Evolutionary conservation across 371 early-diverging fungal genomes (phyloP), one percentile per base, ranked within the genome.

Genomic region (Mortierella polycephala): DNA sequence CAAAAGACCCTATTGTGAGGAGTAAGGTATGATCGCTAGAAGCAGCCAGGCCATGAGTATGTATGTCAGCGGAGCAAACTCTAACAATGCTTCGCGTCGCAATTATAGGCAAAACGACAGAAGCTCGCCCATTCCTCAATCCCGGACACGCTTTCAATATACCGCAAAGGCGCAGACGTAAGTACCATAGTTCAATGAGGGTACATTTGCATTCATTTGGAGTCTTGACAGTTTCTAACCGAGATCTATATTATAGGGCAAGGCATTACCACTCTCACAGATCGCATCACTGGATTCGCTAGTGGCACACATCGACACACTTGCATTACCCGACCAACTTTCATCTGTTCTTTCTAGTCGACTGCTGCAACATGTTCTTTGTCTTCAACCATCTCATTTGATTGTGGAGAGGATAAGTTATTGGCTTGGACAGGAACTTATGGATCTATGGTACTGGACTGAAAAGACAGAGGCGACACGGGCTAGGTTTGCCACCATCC

Each of bases 261-360:
- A 71, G 23, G 39, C 64, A n/a, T 54, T 76, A 16, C 77, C 77
- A 13, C 44, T 76, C 8, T 66, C 77, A 18, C 77, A 76, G 39
- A 71, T 76, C 42, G 64, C 72, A 37, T 76, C 77, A 3, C 57
- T 76, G 37, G 67, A 63, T 9, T 57, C 77, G 2, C 67, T 85
- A 23, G 83, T 82, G 7, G 65, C 73, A 40, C 79, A 81, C 49
- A 69, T 85, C 14, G 84, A 86, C 42, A 70, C 69, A 5, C 75
- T 86, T 12, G 71, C 80, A 6, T 60, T 85, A 37, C 82, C 86
- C 0, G 84, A 86, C 41, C 87, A 86, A 57, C 72, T 89, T 51
- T 69, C 81, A 12, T 72, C 81, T 1, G 64, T 89, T 1, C 71
- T 87, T 13, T 82, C 86, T 6, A 83, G 84, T 41, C 74, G 87